phyloP scores from a whole-genome alignment of 2,329 filamentous ascomycete genomes.

The Cordyceps fumosorosea region DNA sequence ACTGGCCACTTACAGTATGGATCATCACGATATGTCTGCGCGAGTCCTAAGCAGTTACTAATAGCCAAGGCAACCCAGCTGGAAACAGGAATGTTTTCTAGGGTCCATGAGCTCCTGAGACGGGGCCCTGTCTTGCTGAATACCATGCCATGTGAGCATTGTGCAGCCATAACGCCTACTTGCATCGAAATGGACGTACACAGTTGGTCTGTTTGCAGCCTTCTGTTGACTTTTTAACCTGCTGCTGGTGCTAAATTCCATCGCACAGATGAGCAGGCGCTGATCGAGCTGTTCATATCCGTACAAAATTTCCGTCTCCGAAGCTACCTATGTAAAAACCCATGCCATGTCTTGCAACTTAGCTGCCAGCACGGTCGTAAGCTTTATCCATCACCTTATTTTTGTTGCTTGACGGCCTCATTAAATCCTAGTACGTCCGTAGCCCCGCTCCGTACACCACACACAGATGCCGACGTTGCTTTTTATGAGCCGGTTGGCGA shows the following conservation, averaged over 20 bases:
- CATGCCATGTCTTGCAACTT: too few species aligned
- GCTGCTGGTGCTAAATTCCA: not conserved
- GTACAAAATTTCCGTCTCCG: too few species aligned
- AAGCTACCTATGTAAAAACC: too few species aligned
- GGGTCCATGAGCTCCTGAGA: not conserved
- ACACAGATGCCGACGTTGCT: not conserved
- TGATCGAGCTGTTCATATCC: not conserved
- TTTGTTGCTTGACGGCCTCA: not conserved
- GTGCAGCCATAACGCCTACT: too few species aligned
- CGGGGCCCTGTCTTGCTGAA: too few species aligned
- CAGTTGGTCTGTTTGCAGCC: not conserved
- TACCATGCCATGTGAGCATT: too few species aligned
- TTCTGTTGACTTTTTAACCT: not conserved
- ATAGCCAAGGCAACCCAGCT: not conserved
- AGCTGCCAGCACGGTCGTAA: not conserved
- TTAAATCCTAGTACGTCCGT: too few species aligned
- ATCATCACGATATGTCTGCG: not conserved
- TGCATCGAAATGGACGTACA: too few species aligned
- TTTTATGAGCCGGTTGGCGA: too few species aligned
- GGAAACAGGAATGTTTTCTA: not conserved
- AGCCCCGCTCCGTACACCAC: too few species aligned
- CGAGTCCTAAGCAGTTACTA: not conserved
- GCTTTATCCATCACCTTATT: constrained; percentile 1
- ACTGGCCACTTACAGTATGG: not conserved
- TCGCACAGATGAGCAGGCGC: not conserved